Percentiles rank a stretch among this genome's conserved stretches.
Conservation (phyloP, 164 flowering plant species). For the Buxus sempervirens region DNA sequence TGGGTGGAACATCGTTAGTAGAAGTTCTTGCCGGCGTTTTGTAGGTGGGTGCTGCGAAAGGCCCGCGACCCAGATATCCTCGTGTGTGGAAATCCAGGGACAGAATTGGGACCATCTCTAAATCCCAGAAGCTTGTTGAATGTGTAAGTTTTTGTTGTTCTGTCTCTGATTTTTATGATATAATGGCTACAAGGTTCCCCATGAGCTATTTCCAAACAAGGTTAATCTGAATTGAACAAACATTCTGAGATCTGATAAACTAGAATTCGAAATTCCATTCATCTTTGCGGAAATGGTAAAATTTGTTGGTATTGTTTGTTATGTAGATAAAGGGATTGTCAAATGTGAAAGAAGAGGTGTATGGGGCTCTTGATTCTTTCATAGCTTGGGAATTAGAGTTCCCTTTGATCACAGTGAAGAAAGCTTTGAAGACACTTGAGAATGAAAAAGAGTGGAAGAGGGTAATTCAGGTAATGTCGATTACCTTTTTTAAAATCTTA, state of each 20-base stretch:
- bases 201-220: not conserved
- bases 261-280: no score
- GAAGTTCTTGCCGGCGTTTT: not conserved
- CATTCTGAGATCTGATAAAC: no score
- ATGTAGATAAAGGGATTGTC: slow-evolving; percentile 73
- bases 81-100: slow-evolving; percentile 76
- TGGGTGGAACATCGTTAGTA: no score
- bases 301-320: not conserved
- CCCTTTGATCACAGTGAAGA: slow-evolving; percentile 82
- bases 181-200: not conserved
- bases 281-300: not conserved
- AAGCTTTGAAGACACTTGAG: slow-evolving; percentile 77
- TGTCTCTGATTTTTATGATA: not conserved
- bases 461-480: slow-evolving; percentile 66
- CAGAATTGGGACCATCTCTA: slow-evolving; percentile 82
- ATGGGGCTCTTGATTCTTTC: slow-evolving; percentile 95
- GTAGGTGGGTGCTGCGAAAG: slow-evolving; percentile 71
- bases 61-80: slow-evolving; percentile 86
- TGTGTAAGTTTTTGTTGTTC: slow-evolving; percentile 44
- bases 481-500: not conserved
- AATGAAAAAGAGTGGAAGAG: slow-evolving; percentile 79
- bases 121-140: slow-evolving; percentile 73
- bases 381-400: slow-evolving; percentile 97
- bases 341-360: slow-evolving; percentile 94
- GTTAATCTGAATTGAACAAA: not conserved